A percentile compares a stretch with the other conserved stretches of the same genome.
Conservation (phyloP, 495 filamentous ascomycete genomes). For the Tuber calosporum region DNA sequence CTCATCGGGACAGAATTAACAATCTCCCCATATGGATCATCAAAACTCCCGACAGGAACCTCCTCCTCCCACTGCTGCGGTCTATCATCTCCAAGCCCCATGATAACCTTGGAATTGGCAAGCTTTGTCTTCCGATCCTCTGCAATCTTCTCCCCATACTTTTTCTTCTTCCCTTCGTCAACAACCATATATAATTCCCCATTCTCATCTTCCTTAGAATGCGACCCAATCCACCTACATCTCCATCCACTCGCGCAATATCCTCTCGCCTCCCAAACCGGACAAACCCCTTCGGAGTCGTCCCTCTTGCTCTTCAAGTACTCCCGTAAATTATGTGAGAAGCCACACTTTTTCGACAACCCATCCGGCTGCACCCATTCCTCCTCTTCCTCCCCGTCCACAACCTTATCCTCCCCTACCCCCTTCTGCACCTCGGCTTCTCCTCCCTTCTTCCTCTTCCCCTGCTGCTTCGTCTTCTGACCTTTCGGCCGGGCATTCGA, state of each 20-base stretch:
- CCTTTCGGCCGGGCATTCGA: conserved; percentile 6
- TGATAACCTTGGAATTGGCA: conserved; percentile 30
- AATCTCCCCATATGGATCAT: conserved; percentile 53
- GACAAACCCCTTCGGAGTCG: conserved; percentile 71
- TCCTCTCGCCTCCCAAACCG: conserved; percentile 67
- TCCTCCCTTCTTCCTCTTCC: conserved; percentile 12
- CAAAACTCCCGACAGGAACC: conserved; percentile 38
- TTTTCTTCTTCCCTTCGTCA: conserved; percentile 45
- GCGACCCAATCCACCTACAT: conserved; percentile 77
- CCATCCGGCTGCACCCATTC: conserved; percentile 21
- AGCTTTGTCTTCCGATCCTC: conserved; percentile 36
- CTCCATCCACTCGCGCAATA: conserved; percentile 78
- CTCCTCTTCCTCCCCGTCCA: conserved; percentile 27
- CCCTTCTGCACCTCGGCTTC: conserved; percentile 5
- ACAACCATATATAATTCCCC: conserved; percentile 65
- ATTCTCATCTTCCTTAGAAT: conserved; percentile 57
- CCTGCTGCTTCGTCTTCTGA: conserved; percentile 15
- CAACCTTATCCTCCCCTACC: conserved; percentile 9
- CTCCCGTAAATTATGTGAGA: conserved; percentile 73
- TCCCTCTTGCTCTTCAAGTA: conserved; percentile 76
- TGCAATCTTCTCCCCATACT: conserved; percentile 38
- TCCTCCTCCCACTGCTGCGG: conserved; percentile 39
- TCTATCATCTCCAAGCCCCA: conserved; percentile 16
- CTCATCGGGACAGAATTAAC: conserved; percentile 63
- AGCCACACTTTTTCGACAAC: conserved; percentile 52